Evolutionary conservation across 129 eudicot species (phyloP).

Genomic region (Sambucus nigra): DNA sequence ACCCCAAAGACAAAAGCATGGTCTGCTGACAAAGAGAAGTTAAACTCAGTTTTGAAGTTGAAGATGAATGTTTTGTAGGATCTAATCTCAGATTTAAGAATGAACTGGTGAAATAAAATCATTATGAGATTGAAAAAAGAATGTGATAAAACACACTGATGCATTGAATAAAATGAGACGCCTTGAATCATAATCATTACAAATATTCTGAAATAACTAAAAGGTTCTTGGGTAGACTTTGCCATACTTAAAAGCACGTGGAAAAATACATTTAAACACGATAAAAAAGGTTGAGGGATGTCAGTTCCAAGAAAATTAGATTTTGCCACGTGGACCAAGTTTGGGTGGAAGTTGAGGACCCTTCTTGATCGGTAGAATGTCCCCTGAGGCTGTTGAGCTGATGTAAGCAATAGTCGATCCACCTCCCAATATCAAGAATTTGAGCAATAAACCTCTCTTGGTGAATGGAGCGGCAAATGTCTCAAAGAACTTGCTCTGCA

Average conservation of each 20-base stretch:
- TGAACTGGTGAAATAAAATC: neutral
- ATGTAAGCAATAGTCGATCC: conserved; percentile 85
- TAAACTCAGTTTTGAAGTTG: too few relatives aligned
- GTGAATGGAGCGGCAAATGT: conserved; percentile 99
- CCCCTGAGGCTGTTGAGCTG: conserved; percentile 78
- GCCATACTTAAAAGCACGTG: conserved; percentile 45
- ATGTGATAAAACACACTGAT: conserved; percentile 6
- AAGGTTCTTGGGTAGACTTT: conserved; percentile 20
- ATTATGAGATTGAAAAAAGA: neutral
- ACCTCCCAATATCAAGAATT: conserved; percentile 91
- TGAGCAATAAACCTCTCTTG: conserved; percentile 97
- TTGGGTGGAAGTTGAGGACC: conserved; percentile 97
- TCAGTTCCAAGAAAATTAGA: conserved; percentile 35
- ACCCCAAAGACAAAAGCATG: too few relatives aligned
- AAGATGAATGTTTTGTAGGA: too few relatives aligned
- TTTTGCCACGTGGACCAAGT: conserved; percentile 95
- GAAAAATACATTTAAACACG: conserved; percentile 38
- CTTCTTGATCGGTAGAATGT: conserved; percentile 74
- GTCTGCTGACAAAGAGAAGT: too few relatives aligned
- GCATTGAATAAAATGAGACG: neutral
- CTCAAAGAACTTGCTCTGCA: conserved; percentile 99
- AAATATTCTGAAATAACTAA: neutral
- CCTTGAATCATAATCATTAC: conserved; percentile 1
- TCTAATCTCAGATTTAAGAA: too few relatives aligned
- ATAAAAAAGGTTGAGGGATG: conserved; percentile 8